Conservation (phyloP, 2,329 filamentous ascomycete genomes). For the Diaporthe australafricana region DNA sequence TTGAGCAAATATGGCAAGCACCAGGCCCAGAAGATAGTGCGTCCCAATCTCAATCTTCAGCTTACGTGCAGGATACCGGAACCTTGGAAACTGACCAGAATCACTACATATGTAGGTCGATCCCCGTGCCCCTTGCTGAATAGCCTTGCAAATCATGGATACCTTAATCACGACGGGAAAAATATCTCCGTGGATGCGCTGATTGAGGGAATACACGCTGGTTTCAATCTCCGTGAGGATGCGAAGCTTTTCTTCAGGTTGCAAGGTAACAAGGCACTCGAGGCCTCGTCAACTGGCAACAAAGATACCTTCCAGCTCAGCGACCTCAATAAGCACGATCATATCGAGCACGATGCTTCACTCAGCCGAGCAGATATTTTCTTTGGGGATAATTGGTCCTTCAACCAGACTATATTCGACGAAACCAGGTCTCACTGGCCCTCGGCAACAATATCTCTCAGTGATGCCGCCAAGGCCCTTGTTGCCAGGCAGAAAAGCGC, state of each 20-base stretch:
- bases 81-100: neutral
- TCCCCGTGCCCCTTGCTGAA: constrained; percentile 25
- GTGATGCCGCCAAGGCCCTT: constrained; percentile 7
- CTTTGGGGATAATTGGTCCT: constrained; percentile 19
- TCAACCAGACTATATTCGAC: constrained; percentile 4
- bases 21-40: constrained; percentile 4
- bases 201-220: constrained; percentile 8
- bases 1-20: neutral
- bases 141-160: constrained; percentile 28
- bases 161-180: constrained; percentile 4
- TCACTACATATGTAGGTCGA: neutral
- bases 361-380: constrained; percentile 13
- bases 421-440: constrained; percentile 8
- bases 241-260: constrained; percentile 13
- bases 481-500: constrained; percentile 7
- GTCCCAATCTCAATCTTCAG: too few species aligned
- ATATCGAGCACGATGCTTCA: constrained; percentile 12
- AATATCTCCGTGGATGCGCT: constrained; percentile 22
- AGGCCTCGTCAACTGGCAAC: constrained; percentile 9
- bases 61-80: too few species aligned
- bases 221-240: constrained; percentile 3
- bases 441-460: neutral
- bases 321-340: constrained; percentile 18
- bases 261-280: constrained; percentile 18
- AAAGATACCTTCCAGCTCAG: constrained; percentile 10